Evolutionary conservation across 208 protist genomes (phyloP).

Genomic region (Acanthamoeba royreba): DNA sequence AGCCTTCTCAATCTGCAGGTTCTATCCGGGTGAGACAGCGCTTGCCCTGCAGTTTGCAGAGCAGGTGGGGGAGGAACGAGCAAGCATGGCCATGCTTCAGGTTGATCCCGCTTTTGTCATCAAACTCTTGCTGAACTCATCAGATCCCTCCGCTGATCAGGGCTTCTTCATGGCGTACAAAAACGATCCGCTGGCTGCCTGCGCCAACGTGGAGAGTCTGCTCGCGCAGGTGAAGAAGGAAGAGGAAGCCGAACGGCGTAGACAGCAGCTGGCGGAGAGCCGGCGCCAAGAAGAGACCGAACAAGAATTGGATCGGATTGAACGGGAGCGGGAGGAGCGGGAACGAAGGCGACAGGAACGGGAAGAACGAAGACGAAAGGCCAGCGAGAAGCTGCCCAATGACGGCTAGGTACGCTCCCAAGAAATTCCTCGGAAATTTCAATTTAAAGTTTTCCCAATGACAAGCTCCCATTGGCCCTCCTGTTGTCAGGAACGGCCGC

Average conservation of each 20-base stretch:
- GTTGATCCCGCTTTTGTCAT: neutral
- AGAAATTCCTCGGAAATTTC: too few species aligned
- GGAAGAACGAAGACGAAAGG: neutral
- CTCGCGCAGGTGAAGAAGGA: neutral
- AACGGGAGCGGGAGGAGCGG: neutral
- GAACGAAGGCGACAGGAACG: neutral
- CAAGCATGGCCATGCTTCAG: constrained; percentile 45
- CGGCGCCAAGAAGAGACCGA: neutral
- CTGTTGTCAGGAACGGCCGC: too few species aligned
- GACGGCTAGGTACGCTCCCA: neutral
- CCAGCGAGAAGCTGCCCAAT: neutral
- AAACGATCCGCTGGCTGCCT: neutral
- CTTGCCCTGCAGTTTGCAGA: neutral
- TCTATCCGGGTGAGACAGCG: neutral
- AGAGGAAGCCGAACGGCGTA: neutral
- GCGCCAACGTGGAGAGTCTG: neutral
- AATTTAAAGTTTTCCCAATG: too few species aligned
- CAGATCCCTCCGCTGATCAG: neutral
- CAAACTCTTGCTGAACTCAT: neutral
- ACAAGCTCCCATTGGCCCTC: too few species aligned
- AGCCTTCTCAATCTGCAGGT: neutral
- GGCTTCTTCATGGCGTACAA: constrained; percentile 39
- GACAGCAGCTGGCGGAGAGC: neutral
- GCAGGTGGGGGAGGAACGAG: neutral
- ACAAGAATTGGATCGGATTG: neutral